Base-by-base conservation (phyloP, 208 protist species). In the Trypanosoma theileri region DNA sequence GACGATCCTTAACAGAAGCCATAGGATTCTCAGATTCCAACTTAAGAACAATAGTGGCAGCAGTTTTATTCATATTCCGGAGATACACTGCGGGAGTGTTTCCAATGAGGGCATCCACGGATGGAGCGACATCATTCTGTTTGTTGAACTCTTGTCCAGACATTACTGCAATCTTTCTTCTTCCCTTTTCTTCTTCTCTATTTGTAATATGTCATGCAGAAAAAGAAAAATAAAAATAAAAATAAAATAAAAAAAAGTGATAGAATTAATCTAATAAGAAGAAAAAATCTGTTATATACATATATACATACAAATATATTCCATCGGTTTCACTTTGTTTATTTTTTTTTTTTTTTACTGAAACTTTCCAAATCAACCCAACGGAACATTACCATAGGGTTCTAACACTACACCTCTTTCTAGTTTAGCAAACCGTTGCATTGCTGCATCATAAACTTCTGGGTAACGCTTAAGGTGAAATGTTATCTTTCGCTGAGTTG, bases 21-120 rank as follows among this genome's bases (percentile, higher is more conserved):
- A 90, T 83, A 10, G 89, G 89, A 71, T 95, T 95, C 69, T 89
- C 82, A 66, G 74, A 88, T 75, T 96, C 89, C 48, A 96, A 72
- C 76, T 96, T 95, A 14, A 93, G 61, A 50, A 91, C 80, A 64
- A 96, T 91, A 53, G 82, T 89, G 16, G 88, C 91, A 54, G 81
- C 69, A 21, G 84, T 89, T 56, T 88, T 59, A 73, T 91, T 91
- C 71, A 93, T 69, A 64, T 82, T 84, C n/a, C 89, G 84, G 11
- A 98, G 74, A 62, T 91, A 86, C 45, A 98, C 73, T 22, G 93
- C 73, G n/a, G 95, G 94, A 16, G 94, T 98, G 52, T 86, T 70
- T 35, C 95, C 93, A 41, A 98, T 89, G 42, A 95, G 86, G 62
- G 85, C 68, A 31, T 92, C 76, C 66, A 98, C 75, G 12, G 79